Evolutionary conservation across 2,329 filamentous ascomycete genomes (phyloP).

Genomic region (Fusarium sp.): DNA sequence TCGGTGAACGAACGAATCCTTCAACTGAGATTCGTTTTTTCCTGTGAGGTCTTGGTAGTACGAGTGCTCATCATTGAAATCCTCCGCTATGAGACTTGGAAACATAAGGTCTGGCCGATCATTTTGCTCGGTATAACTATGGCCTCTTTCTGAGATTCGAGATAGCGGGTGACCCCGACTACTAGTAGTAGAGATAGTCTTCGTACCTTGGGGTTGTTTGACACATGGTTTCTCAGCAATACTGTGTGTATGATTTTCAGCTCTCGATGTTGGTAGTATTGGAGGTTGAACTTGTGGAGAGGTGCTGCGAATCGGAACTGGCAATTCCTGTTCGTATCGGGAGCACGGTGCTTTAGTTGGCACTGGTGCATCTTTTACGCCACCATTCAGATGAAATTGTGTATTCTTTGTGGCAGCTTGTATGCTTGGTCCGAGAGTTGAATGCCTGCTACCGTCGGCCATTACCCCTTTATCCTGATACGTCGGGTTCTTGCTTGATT

Average conservation of each 20-base stretch:
- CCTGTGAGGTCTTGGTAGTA: not conserved
- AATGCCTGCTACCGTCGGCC: conserved; percentile 8
- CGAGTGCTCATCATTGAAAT: not conserved
- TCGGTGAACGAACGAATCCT: not conserved
- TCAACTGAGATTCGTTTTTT: not conserved
- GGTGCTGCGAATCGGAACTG: not conserved
- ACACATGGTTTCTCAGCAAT: not conserved
- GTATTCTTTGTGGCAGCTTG: not conserved
- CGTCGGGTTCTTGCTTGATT: not conserved
- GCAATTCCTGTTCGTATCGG: not conserved
- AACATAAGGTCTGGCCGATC: not conserved
- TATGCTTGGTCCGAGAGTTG: not conserved
- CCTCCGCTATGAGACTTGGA: not conserved
- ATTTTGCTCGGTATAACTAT: not conserved
- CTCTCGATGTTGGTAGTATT: not conserved
- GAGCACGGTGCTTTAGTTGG: not conserved
- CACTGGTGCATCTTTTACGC: not conserved
- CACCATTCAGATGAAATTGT: not conserved
- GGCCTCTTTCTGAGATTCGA: not conserved
- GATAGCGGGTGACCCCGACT: not conserved
- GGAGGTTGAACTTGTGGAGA: not conserved
- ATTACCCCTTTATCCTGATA: conserved; percentile 36
- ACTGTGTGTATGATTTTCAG: not conserved
- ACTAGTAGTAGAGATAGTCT: not conserved
- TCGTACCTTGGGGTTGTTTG: not conserved